Evolutionary conservation across 352 stramenopile species (phyloP), one percentile per base, ranked within the genome.

Genomic region (Phytophthora vignae): DNA sequence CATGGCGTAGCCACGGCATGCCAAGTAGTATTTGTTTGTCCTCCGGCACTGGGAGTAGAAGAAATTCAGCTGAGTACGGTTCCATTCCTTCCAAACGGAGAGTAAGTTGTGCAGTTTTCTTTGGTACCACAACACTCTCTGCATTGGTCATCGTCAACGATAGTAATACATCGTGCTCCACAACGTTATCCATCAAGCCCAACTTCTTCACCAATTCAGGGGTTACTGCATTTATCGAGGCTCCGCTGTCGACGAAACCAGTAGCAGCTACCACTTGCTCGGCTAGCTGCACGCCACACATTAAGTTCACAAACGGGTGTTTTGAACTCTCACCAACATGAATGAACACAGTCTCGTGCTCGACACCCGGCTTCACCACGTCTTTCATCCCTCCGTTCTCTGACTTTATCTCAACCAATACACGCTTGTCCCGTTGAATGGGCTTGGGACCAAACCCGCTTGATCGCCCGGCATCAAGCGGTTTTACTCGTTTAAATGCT

Each of bases 351-450:
- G 22, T 2, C 22, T 25, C 22, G 22, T 25, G 22, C 22, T 25
- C 22, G 22, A 25, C 22, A 25, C 22, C 22, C 22, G 22, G 2
- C 22, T 25, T 2, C 22, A 25, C 22, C 22, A 25, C 22, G 22
- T 44, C 9, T 11, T 44, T 11, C 12, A 17, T 1, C 36, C 36
- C 52, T 9, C 44, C 27, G 10, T 15, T 25, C 27, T 63, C 38
- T 40, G 55, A 55, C 3, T 63, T 53, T 6, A 1, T 44, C 0
- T 44, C 36, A 0, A 63, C 46, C 11, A 64, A 64, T 12, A 15
- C 4, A 33, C 29, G 25, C 19, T 68, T 68, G 52, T 61, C 52
- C 50, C 61, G 36, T 50, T 61, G 8, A 55, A 55, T 64, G 25
- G 25, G 40, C 25, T 64, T 55, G 42, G 57, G 57, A 55, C 57